Percentiles rank a stretch among this genome's conserved stretches.
phyloP scores from a whole-genome alignment of 2,329 filamentous ascomycete species.

The Claviceps purpurea region DNA sequence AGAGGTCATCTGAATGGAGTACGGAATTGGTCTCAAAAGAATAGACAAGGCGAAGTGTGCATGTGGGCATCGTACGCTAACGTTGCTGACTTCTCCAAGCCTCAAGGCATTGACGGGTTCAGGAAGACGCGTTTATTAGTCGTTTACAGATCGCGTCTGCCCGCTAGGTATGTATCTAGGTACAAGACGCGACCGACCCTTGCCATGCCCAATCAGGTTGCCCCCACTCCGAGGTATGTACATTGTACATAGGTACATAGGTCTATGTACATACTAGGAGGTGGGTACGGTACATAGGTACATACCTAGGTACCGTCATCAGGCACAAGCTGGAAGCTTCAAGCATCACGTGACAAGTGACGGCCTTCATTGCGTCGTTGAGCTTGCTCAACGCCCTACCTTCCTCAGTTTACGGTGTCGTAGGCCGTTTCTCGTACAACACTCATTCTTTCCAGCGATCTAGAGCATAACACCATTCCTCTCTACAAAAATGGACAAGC shows the following conservation, averaged over 20 bases:
- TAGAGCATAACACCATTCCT: neutral
- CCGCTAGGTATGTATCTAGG: slow-evolving; percentile 3
- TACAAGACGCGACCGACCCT: neutral
- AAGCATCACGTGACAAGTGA: no score
- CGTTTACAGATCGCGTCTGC: slow-evolving; percentile 2
- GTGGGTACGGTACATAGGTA: no score
- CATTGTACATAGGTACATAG: no score
- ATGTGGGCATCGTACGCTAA: slow-evolving; percentile 2
- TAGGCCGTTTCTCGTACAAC: neutral
- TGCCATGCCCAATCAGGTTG: neutral
- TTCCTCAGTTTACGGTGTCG: no score
- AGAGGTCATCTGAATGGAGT: slow-evolving; percentile 4
- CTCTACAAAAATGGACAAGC: slow-evolving; percentile 8
- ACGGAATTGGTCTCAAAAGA: neutral
- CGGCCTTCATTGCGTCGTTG: no score
- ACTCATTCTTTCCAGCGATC: neutral
- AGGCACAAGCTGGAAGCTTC: no score
- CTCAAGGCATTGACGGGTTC: neutral
- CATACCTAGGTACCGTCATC: no score
- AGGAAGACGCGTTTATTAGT: slow-evolving; percentile 4
- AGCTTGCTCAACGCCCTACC: no score
- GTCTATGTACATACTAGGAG: no score
- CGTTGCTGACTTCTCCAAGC: neutral
- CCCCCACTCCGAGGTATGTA: neutral
- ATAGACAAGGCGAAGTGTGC: neutral